Evolutionary conservation across 176 grass and related monocot genomes (phyloP), one percentile per base, ranked within the genome.

Genomic region (Themeda triandra): DNA sequence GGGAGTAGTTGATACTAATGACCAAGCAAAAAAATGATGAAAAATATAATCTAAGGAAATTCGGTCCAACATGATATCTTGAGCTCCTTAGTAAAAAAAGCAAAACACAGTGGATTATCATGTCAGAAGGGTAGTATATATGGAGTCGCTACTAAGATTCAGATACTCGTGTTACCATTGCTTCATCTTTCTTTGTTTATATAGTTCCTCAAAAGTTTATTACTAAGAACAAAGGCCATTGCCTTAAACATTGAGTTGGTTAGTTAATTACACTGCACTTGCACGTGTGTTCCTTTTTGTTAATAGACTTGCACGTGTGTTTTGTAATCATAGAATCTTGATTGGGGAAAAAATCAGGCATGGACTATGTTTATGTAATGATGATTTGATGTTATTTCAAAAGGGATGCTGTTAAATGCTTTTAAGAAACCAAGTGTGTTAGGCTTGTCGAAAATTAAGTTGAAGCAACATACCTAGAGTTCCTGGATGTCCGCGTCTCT

Each of bases 401-500:
- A 51, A 64, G 23, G 51, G 41, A 41, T 45, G 42, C 4, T 63
- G 77, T 49, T 83, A 71, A 71, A 83, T 83, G n/a, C 54, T 11
- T 11, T 40, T 37, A 51, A 63, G 80, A 66, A 65, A 66, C 19
- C 37, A 62, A 58, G 23, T 84, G 10, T 78, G 2, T 71, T 27
- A 40, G 36, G 1, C 79, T 45, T 71, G 24, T 67, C 81, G 70
- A 25, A 62, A 62, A 45, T 51, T 23, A 81, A 79, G 9, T 19
- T 42, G 49, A 74, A 69, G 56, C 54, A 48, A 24, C 83, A 27
- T 24, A 86, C 87, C 91, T 84, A 82, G 77, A 72, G 81, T 89
- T 54, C 87, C 91, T 62, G 84, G 91, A 78, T 87, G 91, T 53
- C 80, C 84, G 51, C 91, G 75, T 51, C 91, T 84, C 87, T 82